Evolutionary conservation across 176 grass and related monocot genomes (phyloP).

Genomic region (Guadua angustifolia): DNA sequence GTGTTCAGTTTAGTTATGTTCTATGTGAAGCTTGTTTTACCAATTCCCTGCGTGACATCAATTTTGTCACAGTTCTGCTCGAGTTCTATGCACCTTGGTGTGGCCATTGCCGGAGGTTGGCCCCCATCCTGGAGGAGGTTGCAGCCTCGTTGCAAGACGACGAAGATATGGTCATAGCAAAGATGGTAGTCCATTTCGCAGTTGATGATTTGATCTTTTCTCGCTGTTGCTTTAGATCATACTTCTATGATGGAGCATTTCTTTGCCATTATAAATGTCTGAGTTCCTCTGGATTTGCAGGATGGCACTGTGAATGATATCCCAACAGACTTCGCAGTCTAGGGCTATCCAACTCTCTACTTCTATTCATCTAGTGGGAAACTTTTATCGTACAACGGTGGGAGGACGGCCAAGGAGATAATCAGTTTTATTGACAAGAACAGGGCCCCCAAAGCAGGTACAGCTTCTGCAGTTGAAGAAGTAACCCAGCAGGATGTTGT

Average conservation of each 20-base stretch:
- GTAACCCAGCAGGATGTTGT: constrained; percentile 25
- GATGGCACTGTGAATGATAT: constrained; percentile 76
- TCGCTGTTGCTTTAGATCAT: background rate
- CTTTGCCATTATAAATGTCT: background rate
- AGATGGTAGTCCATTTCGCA: constrained; percentile 66
- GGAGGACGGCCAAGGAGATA: constrained; percentile 53
- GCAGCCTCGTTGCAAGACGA: constrained; percentile 64
- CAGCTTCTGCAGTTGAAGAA: constrained; percentile 27
- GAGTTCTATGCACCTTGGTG: constrained; percentile 98
- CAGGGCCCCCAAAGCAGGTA: constrained; percentile 40
- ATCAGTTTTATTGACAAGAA: constrained; percentile 75
- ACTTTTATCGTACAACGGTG: constrained; percentile 51
- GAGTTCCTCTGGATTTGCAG: constrained; percentile 45
- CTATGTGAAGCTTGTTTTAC: background rate
- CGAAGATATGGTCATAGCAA: constrained; percentile 72
- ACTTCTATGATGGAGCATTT: background rate
- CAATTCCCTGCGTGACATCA: background rate
- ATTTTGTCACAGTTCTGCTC: constrained; percentile 62
- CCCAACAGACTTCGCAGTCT: constrained; percentile 59
- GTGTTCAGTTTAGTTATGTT: background rate
- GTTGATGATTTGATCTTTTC: background rate
- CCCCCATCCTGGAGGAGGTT: constrained; percentile 78
- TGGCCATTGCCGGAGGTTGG: constrained; percentile 72
- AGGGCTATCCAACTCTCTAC: constrained; percentile 71
- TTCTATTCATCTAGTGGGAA: constrained; percentile 69